Conservation (phyloP, 805 yeast species). For the Ogataea ramenticola region DNA sequence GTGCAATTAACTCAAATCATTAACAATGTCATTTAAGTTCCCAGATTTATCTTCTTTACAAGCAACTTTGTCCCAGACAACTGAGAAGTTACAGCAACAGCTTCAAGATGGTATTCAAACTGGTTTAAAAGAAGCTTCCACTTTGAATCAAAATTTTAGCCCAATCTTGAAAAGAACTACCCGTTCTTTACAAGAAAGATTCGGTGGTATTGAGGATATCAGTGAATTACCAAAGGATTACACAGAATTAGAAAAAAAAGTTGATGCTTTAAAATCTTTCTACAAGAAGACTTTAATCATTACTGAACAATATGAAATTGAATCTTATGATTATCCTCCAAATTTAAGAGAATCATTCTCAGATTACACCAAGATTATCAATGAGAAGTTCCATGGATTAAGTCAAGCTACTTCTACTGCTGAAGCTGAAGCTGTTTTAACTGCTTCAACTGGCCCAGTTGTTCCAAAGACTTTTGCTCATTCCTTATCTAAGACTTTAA, state of each 20-base stretch:
- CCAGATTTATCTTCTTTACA: conserved; percentile 23
- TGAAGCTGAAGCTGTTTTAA: conserved; percentile 54
- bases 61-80: conserved; percentile 26
- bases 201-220: conserved; percentile 59
- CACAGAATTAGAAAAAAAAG: conserved; percentile 55
- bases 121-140: conserved; percentile 27
- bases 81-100: conserved; percentile 23
- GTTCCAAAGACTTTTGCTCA: conserved; percentile 70
- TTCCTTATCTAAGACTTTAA: conserved; percentile 53
- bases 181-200: conserved; percentile 51
- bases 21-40: conserved; percentile 23
- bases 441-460: conserved; percentile 24
- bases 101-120: conserved; percentile 25
- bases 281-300: conserved; percentile 46
- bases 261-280: conserved; percentile 55
- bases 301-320: conserved; percentile 61
- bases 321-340: conserved; percentile 80
- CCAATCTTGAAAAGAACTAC: conserved; percentile 57
- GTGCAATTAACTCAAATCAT: not conserved
- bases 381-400: conserved; percentile 50
- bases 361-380: conserved; percentile 52
- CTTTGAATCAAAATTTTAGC: conserved; percentile 30
- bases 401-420: conserved; percentile 59
- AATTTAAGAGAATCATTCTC: conserved; percentile 59
- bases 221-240: conserved; percentile 73